These are phyloP conservation scores for Phialophora tarda DNA, from an alignment of 2,329 filamentous ascomycete genomes.

Conservation along the genomic window DNA sequence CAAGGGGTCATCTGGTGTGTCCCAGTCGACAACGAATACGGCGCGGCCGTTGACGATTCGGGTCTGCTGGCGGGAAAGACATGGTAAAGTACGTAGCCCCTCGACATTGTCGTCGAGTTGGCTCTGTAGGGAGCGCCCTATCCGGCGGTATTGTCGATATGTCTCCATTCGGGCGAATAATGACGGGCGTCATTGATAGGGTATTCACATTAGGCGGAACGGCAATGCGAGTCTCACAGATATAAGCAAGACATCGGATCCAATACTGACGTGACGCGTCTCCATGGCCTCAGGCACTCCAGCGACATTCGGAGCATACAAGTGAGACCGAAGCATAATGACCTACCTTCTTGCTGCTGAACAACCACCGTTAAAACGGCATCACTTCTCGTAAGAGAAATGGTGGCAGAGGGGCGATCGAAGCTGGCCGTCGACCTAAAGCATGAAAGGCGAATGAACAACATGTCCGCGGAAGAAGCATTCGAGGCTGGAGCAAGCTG, in stretches of 20 bases:
- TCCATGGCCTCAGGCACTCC: background rate
- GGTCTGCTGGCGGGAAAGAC: slow-evolving; percentile 24
- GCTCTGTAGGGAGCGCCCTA: slow-evolving; percentile 20
- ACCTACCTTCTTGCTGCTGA: background rate
- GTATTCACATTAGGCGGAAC: too few species aligned
- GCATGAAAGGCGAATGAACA: background rate
- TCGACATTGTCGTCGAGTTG: slow-evolving; percentile 27
- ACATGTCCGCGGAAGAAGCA: slow-evolving; percentile 1
- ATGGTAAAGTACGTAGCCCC: slow-evolving; percentile 20
- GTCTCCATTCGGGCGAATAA: slow-evolving; percentile 22
- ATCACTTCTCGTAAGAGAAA: background rate
- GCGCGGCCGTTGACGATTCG: slow-evolving; percentile 27
- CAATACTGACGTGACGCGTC: background rate
- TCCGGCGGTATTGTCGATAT: slow-evolving; percentile 32
- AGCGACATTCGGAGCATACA: background rate
- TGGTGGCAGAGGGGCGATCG: background rate
- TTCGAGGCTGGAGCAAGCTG: background rate
- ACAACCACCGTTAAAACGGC: background rate
- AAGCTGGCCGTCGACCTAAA: background rate
- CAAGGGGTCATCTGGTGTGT: slow-evolving; percentile 46
- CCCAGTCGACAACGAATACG: slow-evolving; percentile 52
- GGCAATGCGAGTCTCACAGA: background rate
- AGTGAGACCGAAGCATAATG: background rate
- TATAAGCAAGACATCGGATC: slow-evolving; percentile 3
- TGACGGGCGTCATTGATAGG: background rate